Base-by-base conservation (phyloP, 495 filamentous ascomycete species). In the Haplographium delicatum region DNA sequence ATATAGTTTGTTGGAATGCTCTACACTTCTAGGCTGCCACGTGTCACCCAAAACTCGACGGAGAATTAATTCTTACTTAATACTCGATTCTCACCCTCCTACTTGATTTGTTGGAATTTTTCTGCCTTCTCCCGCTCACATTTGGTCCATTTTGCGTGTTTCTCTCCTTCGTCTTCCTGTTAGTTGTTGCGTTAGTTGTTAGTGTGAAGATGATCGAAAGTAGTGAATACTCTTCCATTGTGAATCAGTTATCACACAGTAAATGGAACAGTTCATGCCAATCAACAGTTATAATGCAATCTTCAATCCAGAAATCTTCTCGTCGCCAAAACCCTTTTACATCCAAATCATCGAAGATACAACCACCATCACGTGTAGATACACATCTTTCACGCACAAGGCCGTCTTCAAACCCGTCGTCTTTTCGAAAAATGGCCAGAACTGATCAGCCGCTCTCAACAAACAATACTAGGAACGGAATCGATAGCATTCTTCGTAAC, bases 1-100 rank as follows among this genome's bases (percentile, higher is more conserved):
- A 50, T 56, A 50, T 48, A 47, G 53, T 22, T 15, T 48, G 34
- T 51, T 57, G 44, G 54, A 39, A 39, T 45, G n/a, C 30, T 18
- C n/a, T n/a, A 19, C 35, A 19, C 35, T 39, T 39, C 22, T 51
- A 18, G 43, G 26, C 44, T 51, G 54, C 54, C 54, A 57, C 54
- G 54, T 57, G 54, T 49, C 47, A 13, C 5, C 13, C 26, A 44
- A 39, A 35, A 19, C 49, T 34, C 19, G 22, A 16, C 44, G 44
- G 48, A 37, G n/a, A n/a, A 44, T 45, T 44, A 25, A 18, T 16
- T 44, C 49, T 40, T 45, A 37, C 49, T 52, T 52, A 44, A 30
- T 44, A n/a, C 49, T 39, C 35, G 13, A 5, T 18, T 19, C 11
- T 19, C 35, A 7, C 22, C 35, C 7, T 39, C 35, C 13, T 5